Evolutionary conservation across 371 early-diverging fungal genomes (phyloP).

Genomic region (Apophysomyces elegans): DNA sequence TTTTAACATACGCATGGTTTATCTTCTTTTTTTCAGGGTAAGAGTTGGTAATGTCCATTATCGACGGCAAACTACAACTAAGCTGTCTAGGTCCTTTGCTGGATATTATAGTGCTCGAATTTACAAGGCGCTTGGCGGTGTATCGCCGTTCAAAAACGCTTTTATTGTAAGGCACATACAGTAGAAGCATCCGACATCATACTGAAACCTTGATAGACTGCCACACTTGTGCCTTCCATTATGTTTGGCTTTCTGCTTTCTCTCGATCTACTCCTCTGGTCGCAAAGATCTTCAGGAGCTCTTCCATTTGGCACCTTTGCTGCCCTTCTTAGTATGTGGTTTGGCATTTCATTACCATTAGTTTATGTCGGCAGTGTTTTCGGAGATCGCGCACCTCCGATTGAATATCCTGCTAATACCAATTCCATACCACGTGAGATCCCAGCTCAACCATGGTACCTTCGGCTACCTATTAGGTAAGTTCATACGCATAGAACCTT

Average conservation of each 20-base stretch:
- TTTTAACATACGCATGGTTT: conserved; percentile 70
- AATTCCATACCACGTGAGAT: conserved; percentile 95
- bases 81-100: conserved; percentile 45
- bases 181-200: not conserved
- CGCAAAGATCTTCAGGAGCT: conserved; percentile 75
- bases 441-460: conserved; percentile 84
- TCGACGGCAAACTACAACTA: conserved; percentile 4
- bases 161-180: conserved; percentile 32
- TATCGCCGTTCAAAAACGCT: conserved; percentile 76
- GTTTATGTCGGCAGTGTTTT: conserved; percentile 77
- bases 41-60: conserved; percentile 26
- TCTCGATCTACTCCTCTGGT: conserved; percentile 81
- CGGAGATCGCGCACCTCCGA: conserved; percentile 69
- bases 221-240: conserved; percentile 52
- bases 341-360: conserved; percentile 73
- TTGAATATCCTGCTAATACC: conserved; percentile 83
- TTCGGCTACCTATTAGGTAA: conserved; percentile 58
- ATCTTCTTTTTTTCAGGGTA: conserved; percentile 73
- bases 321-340: conserved; percentile 77
- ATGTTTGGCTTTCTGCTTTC: conserved; percentile 49
- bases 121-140: conserved; percentile 80
- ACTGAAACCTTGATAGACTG: conserved; percentile 30
- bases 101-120: conserved; percentile 81
- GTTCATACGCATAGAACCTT: not conserved
- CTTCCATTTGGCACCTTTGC: conserved; percentile 84